These are phyloP conservation scores for Pulveroboletus frians DNA, from an alignment of 768 basidiomycete species.

Conservation along the genomic window DNA sequence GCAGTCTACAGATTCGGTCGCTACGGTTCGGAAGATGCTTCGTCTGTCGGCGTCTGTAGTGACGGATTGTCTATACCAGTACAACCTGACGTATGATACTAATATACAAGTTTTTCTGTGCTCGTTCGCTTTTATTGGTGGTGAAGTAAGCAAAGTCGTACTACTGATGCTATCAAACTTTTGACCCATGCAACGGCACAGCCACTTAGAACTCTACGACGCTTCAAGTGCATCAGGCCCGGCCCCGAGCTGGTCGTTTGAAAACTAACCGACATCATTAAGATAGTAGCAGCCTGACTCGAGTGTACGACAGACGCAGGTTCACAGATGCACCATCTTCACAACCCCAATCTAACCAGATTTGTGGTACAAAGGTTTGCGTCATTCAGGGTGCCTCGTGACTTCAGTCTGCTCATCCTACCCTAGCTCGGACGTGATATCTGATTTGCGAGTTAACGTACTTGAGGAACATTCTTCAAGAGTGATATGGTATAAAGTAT, in stretches of 20 bases:
- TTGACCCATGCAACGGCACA: slow-evolving; percentile 4
- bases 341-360: slow-evolving; percentile 28
- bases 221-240: neutral
- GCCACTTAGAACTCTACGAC: slow-evolving; percentile 7
- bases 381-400: neutral
- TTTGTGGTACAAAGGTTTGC: slow-evolving; percentile 31
- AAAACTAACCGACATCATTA: slow-evolving; percentile 10
- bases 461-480: slow-evolving; percentile 50
- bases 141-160: too few species aligned
- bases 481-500: slow-evolving; percentile 72
- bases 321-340: slow-evolving; percentile 17
- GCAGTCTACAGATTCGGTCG: too few species aligned
- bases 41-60: too few species aligned
- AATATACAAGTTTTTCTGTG: too few species aligned
- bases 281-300: neutral
- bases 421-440: slow-evolving; percentile 66
- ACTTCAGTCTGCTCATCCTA: neutral
- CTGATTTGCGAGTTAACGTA: slow-evolving; percentile 64
- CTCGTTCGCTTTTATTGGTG: too few species aligned
- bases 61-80: too few species aligned
- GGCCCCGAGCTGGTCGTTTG: neutral
- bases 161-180: too few species aligned
- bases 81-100: too few species aligned
- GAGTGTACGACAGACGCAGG: neutral
- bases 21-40: too few species aligned